A percentile compares a stretch with the other conserved stretches of the same genome.
phyloP scores from a whole-genome alignment of 768 basidiomycete genomes.

The Xerocomus brunneocitrinus region DNA sequence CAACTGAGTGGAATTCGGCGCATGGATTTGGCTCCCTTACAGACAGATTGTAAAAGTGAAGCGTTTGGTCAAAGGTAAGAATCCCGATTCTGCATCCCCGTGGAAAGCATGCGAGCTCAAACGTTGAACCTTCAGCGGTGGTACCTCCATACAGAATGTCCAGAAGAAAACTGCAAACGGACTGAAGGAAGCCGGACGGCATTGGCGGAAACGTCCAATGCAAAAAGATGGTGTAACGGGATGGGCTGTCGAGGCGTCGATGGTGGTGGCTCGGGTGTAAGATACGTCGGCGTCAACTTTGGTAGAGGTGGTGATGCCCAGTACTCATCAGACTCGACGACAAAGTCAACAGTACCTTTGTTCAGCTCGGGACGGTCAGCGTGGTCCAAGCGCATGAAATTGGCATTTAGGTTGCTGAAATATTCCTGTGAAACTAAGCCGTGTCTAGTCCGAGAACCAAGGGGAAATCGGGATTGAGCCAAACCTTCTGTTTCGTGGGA shows the following conservation, averaged over 20 bases:
- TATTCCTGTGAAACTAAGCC: conserved; percentile 70
- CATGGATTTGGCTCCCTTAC: conserved; percentile 42
- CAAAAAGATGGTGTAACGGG: conserved; percentile 78
- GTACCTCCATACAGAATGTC: conserved; percentile 60
- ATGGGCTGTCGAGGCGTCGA: conserved; percentile 48
- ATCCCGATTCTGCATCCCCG: conserved; percentile 61
- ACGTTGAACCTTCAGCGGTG: conserved; percentile 36
- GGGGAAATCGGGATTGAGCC: conserved; percentile 22
- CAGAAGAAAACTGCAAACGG: conserved; percentile 60
- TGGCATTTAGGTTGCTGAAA: conserved; percentile 78
- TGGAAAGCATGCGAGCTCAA: conserved; percentile 48
- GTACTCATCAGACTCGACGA: conserved; percentile 69
- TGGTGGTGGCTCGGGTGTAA: conserved; percentile 45
- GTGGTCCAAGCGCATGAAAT: conserved; percentile 75
- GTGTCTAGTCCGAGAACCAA: conserved; percentile 4
- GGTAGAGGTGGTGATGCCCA: conserved; percentile 73
- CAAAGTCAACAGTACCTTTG: conserved; percentile 89
- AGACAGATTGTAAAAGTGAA: conserved; percentile 88
- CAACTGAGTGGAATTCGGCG: conserved; percentile 16
- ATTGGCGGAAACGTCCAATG: conserved; percentile 75
- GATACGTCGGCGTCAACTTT: conserved; percentile 49
- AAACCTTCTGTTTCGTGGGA: conserved; percentile 77
- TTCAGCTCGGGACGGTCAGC: conserved; percentile 78
- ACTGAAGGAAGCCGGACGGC: conserved; percentile 67
- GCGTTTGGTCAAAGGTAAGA: conserved; percentile 70